phyloP scores from a whole-genome alignment of 805 yeast genomes.

The Pichia californica region DNA sequence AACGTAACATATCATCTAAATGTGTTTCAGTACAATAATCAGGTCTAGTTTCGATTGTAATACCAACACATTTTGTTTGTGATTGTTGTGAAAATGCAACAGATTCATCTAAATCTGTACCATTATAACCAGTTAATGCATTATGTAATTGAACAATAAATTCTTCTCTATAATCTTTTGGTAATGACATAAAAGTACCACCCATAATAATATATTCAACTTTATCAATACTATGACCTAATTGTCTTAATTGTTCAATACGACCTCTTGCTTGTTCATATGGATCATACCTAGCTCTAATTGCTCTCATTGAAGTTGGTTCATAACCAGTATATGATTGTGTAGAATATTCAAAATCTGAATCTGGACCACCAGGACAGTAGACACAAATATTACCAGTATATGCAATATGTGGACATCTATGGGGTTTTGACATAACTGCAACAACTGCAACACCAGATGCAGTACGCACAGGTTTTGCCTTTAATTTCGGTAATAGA shows the following conservation, averaged over 20 bases:
- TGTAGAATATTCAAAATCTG: constrained; percentile 95
- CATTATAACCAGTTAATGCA: constrained; percentile 89
- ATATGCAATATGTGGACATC: constrained; percentile 98
- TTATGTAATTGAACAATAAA: constrained; percentile 89
- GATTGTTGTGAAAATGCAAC: constrained; percentile 88
- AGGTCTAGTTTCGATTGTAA: constrained; percentile 96
- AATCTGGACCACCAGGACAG: constrained; percentile 99
- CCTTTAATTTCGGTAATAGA: constrained; percentile 85
- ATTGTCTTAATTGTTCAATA: constrained; percentile 87
- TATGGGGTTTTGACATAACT: constrained; percentile 98
- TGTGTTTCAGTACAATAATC: constrained; percentile 97
- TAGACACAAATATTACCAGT: constrained; percentile 98
- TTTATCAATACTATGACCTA: constrained; percentile 95
- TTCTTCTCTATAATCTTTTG: constrained; percentile 80
- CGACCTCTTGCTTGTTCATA: constrained; percentile 98
- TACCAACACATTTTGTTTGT: constrained; percentile 95
- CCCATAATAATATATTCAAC: constrained; percentile 99
- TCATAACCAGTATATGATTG: constrained; percentile 98
- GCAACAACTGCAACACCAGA: constrained; percentile 99
- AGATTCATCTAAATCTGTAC: constrained; percentile 84
- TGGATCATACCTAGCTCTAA: constrained; percentile 95
- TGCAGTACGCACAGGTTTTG: constrained; percentile 98
- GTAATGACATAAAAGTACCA: constrained; percentile 96
- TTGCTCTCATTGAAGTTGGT: constrained; percentile 99
- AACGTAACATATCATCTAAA: constrained; percentile 87